Evolutionary conservation across 176 grass and related monocot genomes (phyloP).

Genomic region (Musa schizocarpa): DNA sequence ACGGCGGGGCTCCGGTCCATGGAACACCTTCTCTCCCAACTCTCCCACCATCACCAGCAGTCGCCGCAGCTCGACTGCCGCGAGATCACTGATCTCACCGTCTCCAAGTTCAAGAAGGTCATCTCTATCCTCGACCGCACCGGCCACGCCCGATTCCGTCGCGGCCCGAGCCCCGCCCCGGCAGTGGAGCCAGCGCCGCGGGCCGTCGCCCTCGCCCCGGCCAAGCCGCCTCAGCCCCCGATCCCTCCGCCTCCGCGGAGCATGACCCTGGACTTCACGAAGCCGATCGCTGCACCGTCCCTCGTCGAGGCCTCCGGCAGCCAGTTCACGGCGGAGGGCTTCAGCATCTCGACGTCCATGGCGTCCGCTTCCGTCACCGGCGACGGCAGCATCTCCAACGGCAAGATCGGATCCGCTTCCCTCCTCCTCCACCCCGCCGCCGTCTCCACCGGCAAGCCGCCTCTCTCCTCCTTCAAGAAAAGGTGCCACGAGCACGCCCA

Average conservation of each 20-base stretch:
- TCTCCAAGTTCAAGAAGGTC: constrained; percentile 10
- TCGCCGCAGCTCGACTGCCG: neutral
- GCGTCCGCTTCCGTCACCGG: neutral
- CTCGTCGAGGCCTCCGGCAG: neutral
- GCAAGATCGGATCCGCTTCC: neutral
- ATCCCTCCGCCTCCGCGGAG: neutral
- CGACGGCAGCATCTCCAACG: constrained; percentile 8
- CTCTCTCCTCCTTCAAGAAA: neutral
- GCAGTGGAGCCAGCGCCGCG: neutral
- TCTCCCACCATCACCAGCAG: neutral
- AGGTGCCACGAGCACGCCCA: neutral
- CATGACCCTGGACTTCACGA: constrained; percentile 1
- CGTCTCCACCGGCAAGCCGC: constrained; percentile 6
- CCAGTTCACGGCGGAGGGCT: neutral
- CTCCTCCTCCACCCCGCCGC: neutral
- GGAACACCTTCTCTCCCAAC: neutral
- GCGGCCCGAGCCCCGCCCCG: neutral
- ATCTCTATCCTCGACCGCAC: constrained; percentile 6
- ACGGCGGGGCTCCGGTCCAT: neutral
- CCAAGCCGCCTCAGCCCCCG: neutral
- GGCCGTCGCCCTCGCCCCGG: neutral
- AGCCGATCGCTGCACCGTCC: neutral
- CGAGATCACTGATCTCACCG: constrained; percentile 1
- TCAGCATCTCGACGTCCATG: neutral
- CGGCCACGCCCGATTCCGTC: neutral